Percentiles rank a stretch among this genome's conserved stretches.
Conservation (phyloP, 257 asterid genomes). For the Nicotiana attenuata region DNA sequence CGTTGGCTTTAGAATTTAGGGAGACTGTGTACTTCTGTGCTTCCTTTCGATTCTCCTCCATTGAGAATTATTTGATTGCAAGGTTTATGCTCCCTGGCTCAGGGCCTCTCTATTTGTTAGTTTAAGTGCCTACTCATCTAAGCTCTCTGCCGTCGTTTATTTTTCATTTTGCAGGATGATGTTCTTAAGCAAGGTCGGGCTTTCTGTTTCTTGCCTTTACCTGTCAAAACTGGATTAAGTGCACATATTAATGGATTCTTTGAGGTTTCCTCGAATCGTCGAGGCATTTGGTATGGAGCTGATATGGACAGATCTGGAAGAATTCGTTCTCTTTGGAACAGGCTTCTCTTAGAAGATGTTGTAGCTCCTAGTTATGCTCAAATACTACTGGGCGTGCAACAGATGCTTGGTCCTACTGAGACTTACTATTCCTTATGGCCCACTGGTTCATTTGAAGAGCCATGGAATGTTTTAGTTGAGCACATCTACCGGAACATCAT, state of each 20-base stretch:
- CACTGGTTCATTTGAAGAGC: conserved; percentile 81
- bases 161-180: conserved; percentile 44
- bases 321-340: conserved; percentile 94
- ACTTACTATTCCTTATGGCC: conserved; percentile 86
- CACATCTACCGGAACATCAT: conserved; percentile 54
- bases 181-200: conserved; percentile 69
- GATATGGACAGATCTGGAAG: conserved; percentile 98
- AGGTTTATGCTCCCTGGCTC: background rate
- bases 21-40: background rate
- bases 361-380: conserved; percentile 76
- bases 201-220: conserved; percentile 95
- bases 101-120: background rate
- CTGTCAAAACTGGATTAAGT: conserved; percentile 80
- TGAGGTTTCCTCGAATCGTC: conserved; percentile 97
- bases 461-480: conserved; percentile 80
- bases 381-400: conserved; percentile 55
- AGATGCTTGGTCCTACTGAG: conserved; percentile 53
- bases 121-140: conserved; percentile 7
- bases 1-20: background rate
- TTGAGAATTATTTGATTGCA: background rate
- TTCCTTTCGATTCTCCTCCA: background rate
- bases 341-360: conserved; percentile 85
- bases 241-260: conserved; percentile 88
- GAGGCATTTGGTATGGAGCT: conserved; percentile 98
- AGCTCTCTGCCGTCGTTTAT: conserved; percentile 5